Evolutionary conservation across 139 green algal species (phyloP), one percentile per base, ranked within the genome.

Genomic region (Chlamydomonas eustigma): DNA sequence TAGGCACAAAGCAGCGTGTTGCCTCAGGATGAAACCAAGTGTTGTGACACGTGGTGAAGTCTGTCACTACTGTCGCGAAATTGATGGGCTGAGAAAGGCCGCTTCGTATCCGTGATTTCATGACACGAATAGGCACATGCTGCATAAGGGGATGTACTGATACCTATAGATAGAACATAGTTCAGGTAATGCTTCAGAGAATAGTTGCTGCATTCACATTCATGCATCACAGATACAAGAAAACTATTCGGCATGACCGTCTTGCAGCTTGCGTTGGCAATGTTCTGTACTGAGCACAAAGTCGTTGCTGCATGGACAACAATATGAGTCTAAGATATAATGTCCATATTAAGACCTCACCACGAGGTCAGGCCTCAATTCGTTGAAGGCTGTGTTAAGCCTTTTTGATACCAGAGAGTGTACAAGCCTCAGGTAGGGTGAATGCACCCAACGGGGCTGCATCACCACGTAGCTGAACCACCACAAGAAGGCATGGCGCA

Each of bases 111-210:
- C 81, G 74, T 35, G 81, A n/a, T 35, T 77, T 72, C 37, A 97
- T 83, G 18, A 94, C 82, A 31, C 81, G 80, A 2, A 96, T 75
- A 25, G 91, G 90, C 31, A 97, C 86, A 78, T 95, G 89, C 90
- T 99, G 94, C 91, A 99, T 96, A 3, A 99, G 86, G 12, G 96
- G 96, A 82, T 99, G 96, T 67, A 99, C 95, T 6, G 88, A 96
- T 31, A 99, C 92, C 69, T 97, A n/a, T n/a, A n/a, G n/a, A n/a
- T n/a, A n/a, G n/a, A n/a, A n/a, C n/a, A n/a, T n/a, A n/a, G n/a
- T n/a, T n/a, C n/a, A n/a, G n/a, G n/a, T n/a, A n/a, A n/a, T n/a
- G n/a, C n/a, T n/a, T n/a, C n/a, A n/a, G n/a, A n/a, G n/a, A n/a
- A n/a, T n/a, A n/a, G n/a, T n/a, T n/a, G n/a, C n/a, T n/a, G n/a